phyloP scores from a whole-genome alignment of 2,329 filamentous ascomycete species.

The Fusarium sp. region DNA sequence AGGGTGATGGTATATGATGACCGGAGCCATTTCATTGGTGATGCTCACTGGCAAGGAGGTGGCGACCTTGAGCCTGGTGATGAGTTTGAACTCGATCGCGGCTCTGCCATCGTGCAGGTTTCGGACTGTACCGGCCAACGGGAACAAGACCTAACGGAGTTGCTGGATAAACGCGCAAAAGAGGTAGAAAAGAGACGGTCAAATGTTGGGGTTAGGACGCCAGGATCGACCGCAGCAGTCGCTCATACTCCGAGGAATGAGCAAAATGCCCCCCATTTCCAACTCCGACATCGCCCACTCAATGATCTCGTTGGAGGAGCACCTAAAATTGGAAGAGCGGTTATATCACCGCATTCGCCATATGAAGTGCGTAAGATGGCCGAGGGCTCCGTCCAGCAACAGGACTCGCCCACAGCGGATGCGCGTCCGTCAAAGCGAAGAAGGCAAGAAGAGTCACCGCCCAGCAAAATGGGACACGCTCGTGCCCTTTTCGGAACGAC shows the following conservation, averaged over 20 bases:
- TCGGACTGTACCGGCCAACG: slow-evolving; percentile 77
- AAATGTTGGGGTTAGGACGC: slow-evolving; percentile 55
- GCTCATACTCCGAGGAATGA: slow-evolving; percentile 36
- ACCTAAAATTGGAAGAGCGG: slow-evolving; percentile 49
- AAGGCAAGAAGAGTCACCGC: slow-evolving; percentile 47
- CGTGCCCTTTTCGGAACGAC: slow-evolving; percentile 51
- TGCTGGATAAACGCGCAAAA: slow-evolving; percentile 76
- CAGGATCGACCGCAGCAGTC: slow-evolving; percentile 38
- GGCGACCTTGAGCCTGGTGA: slow-evolving; percentile 81
- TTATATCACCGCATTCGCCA: slow-evolving; percentile 49
- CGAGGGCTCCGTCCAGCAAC: slow-evolving; percentile 22
- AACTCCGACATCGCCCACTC: slow-evolving; percentile 57
- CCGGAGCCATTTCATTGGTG: slow-evolving; percentile 81
- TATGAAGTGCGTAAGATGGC: slow-evolving; percentile 48
- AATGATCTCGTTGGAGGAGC: slow-evolving; percentile 52
- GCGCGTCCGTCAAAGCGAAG: slow-evolving; percentile 46
- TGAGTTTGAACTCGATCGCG: slow-evolving; percentile 81
- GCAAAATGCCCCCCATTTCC: slow-evolving; percentile 48
- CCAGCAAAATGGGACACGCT: slow-evolving; percentile 50
- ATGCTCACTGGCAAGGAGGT: slow-evolving; percentile 81
- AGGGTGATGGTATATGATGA: slow-evolving; percentile 92
- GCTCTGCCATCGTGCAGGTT: slow-evolving; percentile 82
- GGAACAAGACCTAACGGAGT: slow-evolving; percentile 80
- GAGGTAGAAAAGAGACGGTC: slow-evolving; percentile 63
- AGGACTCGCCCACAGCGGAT: slow-evolving; percentile 29